Evolutionary conservation across 495 filamentous ascomycete genomes (phyloP).

Genomic region (Podospora appendiculata): DNA sequence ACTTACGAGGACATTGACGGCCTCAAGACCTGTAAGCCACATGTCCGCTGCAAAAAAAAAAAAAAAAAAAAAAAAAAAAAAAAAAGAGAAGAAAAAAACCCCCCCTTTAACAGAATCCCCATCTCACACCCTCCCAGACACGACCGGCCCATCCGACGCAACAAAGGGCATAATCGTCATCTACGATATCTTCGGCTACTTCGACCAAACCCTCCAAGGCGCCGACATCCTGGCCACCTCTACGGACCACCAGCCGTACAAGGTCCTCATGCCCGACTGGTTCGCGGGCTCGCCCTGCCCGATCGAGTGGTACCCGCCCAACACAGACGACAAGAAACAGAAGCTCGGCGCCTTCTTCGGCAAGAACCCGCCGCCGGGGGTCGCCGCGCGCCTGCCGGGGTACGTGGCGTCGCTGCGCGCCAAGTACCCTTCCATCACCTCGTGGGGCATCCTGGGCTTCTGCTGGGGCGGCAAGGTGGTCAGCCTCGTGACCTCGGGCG

Average conservation of each 20-base stretch:
- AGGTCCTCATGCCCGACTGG: constrained; percentile 64
- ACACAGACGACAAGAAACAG: constrained; percentile 69
- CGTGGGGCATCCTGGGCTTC: constrained; percentile 83
- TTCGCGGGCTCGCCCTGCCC: constrained; percentile 52
- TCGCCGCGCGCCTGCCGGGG: constrained; percentile 54
- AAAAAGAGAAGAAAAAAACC: too few species aligned
- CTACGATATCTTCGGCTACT: constrained; percentile 69
- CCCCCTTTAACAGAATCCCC: background rate
- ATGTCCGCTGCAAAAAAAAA: too few species aligned
- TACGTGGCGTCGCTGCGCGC: constrained; percentile 50
- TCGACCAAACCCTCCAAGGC: constrained; percentile 61
- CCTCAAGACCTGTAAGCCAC: constrained; percentile 54
- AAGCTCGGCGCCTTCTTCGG: constrained; percentile 72
- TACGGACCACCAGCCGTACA: constrained; percentile 47
- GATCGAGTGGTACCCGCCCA: constrained; percentile 62
- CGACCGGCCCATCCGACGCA: constrained; percentile 51
- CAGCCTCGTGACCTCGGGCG: constrained; percentile 47
- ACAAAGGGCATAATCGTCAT: constrained; percentile 54
- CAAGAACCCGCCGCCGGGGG: constrained; percentile 54
- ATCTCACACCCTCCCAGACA: constrained; percentile 34
- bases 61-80: too few species aligned
- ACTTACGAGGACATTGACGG: constrained; percentile 54
- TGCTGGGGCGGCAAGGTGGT: constrained; percentile 90
- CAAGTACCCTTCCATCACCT: constrained; percentile 54
- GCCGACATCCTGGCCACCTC: constrained; percentile 60